Base-by-base conservation (phyloP, 2,329 filamentous ascomycete genomes). In the Canariomyces notabilis region DNA sequence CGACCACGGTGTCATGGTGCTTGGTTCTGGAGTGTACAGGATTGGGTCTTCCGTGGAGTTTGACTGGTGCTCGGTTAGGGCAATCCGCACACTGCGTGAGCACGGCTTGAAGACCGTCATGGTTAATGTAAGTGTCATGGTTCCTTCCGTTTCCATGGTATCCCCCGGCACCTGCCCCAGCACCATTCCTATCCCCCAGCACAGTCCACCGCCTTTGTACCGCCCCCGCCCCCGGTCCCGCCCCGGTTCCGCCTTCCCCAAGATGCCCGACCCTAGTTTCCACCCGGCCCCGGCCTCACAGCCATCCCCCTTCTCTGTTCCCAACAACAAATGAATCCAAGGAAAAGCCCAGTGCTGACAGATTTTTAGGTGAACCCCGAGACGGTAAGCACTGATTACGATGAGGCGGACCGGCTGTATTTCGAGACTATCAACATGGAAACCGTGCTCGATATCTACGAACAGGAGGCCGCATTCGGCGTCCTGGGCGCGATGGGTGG, bases 41-140 rank as follows among this genome's bases (percentile, higher is more conserved):
- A 98, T 98, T 55, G 93, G 93, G 56, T 96, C 90, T 0, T 96
- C 91, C 0, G 93, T 98, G 49, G 93, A 98, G 64, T 98, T 98
- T 66, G 93, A 98, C 68, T 98, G 93, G 93, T 97, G 93, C 67
- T 95, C 93, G 4, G 93, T 98, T 21, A 79, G 91, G 50, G 89
- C 93, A 5, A 94, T 97, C 52, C 83, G 91, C 53, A 97, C 93
- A 2, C 77, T 98, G 6, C 82, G 93, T 41, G 80, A 87, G 55
- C 79, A 83, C 50, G 87, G 87, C 2, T 82, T 85, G 73, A 97
- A 97, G 76, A 97, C 93, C 0, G 83, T 97, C 60, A 97, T 97
- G 91, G 83, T 95, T 40, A 95, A 95, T 60, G 54, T 60, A 49
- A 45, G 58, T 57, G 58, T 26, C 33, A 38, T 31, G 44, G 42